Percentiles rank a stretch among this genome's conserved stretches.
Conservation (phyloP, 768 basidiomycete species). For the Austroboletus eburneus region DNA sequence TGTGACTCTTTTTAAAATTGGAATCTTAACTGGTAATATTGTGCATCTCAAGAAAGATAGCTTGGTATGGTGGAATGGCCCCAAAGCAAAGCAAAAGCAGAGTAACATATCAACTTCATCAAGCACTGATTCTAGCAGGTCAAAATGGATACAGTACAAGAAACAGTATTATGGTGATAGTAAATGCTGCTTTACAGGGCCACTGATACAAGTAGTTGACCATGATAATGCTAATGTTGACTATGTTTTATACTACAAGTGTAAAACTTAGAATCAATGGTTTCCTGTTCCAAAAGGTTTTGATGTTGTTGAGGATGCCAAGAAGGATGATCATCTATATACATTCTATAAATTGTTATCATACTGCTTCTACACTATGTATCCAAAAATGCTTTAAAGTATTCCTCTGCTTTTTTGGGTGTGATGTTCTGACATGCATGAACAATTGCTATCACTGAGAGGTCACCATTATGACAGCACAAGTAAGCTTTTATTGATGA, state of each 20-base stretch:
- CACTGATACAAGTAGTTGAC: not conserved
- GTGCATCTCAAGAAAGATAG: constrained; percentile 4
- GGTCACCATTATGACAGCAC: not conserved
- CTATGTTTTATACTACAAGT: constrained; percentile 8
- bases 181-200: not conserved
- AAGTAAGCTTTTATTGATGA: not conserved
- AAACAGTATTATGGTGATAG: not conserved
- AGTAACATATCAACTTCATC: not conserved
- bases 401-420: not conserved
- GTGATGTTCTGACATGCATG: constrained; percentile 3
- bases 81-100: not conserved
- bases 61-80: not conserved
- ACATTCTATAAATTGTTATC: not conserved
- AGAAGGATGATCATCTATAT: not conserved
- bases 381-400: constrained; percentile 3
- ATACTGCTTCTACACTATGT: not conserved
- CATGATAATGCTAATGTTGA: not conserved
- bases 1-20: not conserved
- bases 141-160: constrained; percentile 1
- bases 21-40: not conserved
- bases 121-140: not conserved
- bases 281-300: constrained; percentile 2
- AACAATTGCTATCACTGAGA: not conserved
- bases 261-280: not conserved
- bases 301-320: not conserved